These are phyloP conservation scores for Guyanaporus albipodus DNA, from an alignment of 768 basidiomycete genomes.

Conservation along the genomic window DNA sequence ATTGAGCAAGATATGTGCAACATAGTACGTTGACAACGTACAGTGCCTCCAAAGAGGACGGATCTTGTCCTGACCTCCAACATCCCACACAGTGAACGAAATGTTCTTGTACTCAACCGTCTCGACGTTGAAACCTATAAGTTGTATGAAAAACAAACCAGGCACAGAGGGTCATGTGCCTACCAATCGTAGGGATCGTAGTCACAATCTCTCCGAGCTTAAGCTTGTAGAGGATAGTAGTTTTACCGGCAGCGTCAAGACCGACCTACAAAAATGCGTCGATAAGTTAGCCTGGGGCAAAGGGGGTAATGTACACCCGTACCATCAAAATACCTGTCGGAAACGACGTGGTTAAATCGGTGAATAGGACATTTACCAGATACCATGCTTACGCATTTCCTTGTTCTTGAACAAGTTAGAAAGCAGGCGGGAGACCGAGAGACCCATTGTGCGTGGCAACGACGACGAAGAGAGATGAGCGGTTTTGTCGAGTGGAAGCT, in stretches of 20 bases:
- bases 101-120: slow-evolving; percentile 99
- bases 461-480: slow-evolving; percentile 29
- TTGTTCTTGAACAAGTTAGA: slow-evolving; percentile 92
- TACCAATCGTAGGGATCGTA: slow-evolving; percentile 99
- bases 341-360: slow-evolving; percentile 23
- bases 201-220: slow-evolving; percentile 99
- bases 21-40: slow-evolving; percentile 42
- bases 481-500: slow-evolving; percentile 26
- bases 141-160: slow-evolving; percentile 12
- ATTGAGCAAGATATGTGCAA: slow-evolving; percentile 8
- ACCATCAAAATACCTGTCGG: slow-evolving; percentile 94
- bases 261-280: slow-evolving; percentile 62
- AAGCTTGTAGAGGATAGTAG: slow-evolving; percentile 97
- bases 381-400: slow-evolving; percentile 88
- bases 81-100: slow-evolving; percentile 99
- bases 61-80: slow-evolving; percentile 99
- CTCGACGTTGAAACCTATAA: slow-evolving; percentile 98
- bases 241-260: slow-evolving; percentile 99
- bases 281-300: slow-evolving; percentile 13
- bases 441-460: slow-evolving; percentile 60
- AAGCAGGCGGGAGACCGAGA: slow-evolving; percentile 71
- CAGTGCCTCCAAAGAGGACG: slow-evolving; percentile 99
- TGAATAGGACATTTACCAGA: slow-evolving; percentile 13
- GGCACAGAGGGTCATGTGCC: slow-evolving; percentile 31
- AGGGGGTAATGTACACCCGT: slow-evolving; percentile 25